These are phyloP conservation scores for Psilocybe azurescens DNA, from an alignment of 768 basidiomycete species.

Conservation along the genomic window DNA sequence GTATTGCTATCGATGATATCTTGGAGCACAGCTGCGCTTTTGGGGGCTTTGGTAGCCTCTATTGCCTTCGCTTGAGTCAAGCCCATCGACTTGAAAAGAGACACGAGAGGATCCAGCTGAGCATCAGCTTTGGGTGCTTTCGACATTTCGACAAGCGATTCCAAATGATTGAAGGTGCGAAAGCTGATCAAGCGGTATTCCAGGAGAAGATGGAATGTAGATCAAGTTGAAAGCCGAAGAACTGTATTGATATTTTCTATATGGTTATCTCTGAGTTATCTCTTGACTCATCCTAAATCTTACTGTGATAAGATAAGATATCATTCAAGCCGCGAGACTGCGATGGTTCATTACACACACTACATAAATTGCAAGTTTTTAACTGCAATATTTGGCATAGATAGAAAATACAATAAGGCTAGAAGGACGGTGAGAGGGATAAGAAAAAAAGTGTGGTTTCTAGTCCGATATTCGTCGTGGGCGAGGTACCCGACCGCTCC, in stretches of 20 bases:
- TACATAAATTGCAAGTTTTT: too few species aligned
- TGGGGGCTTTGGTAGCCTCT: slow-evolving; percentile 83
- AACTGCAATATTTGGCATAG: not conserved
- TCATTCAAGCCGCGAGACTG: too few species aligned
- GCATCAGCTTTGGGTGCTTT: slow-evolving; percentile 26
- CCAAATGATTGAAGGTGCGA: not conserved
- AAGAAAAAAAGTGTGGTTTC: not conserved
- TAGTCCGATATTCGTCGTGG: not conserved
- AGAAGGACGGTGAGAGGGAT: not conserved
- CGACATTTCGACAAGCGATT: slow-evolving; percentile 26
- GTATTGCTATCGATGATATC: slow-evolving; percentile 67
- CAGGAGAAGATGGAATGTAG: not conserved
- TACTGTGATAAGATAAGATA: slow-evolving; percentile 4
- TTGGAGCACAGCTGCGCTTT: slow-evolving; percentile 72
- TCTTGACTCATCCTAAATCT: not conserved
- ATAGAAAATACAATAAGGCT: not conserved
- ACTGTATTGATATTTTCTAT: not conserved
- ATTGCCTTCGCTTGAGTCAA: slow-evolving; percentile 77
- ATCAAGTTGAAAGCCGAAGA: not conserved
- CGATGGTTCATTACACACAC: too few species aligned
- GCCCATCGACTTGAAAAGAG: slow-evolving; percentile 79
- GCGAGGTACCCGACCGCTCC: slow-evolving; percentile 16
- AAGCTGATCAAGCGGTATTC: not conserved
- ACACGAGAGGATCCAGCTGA: slow-evolving; percentile 33
- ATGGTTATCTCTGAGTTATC: not conserved